Evolutionary conservation across 2,329 filamentous ascomycete species (phyloP), one percentile per base, ranked within the genome.

Genomic region (Lachnellula occidentalis): DNA sequence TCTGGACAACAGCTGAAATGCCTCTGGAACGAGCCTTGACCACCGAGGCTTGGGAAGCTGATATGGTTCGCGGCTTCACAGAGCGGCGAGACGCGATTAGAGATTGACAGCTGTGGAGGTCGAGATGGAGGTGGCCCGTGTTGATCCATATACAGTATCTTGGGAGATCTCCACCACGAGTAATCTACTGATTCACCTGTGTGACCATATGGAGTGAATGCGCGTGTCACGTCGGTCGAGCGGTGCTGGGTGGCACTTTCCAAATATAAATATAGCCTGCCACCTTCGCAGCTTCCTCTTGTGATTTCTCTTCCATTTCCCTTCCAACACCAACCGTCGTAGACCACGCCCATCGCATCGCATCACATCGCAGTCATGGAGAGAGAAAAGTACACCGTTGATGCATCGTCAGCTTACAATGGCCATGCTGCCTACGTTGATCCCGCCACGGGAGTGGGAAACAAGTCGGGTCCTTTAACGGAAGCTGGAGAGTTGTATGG

Each of bases 401-500:
- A 57, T 42, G 61, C 61, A 48, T 51, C 56, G 56, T 51, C 58
- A 34, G 54, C 48, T 24, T 58, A 55, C 43, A 58, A 61, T 53
- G 34, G 31, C 47, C 57, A 56, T 36, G 27, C 53, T 5, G 47
- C 50, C 31, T 67, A 64, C 56, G 55, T 65, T 15, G 59, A 64
- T 39, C 56, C 60, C 12, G 27, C 41, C 8, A 59, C 50, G 4
- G 62, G 61, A 2, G 48, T 64, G 9, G 67, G 67, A 37, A 57
- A 51, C 37, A 72, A 70, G 57, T 50, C 59, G 22, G 61, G 65
- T 34, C 63, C 60, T n/a, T 63, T 74, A 21, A 69, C 66, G 21
- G 78, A 81, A 65, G 78, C 78, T 41, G 73, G 73, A 42, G 79
- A 76, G 50, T 46, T 81, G 19, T 81, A 79, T 64, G 78, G 78